These are phyloP conservation scores for Fusarium hainanense DNA, from an alignment of 2,329 filamentous ascomycete genomes.

Conservation along the genomic window DNA sequence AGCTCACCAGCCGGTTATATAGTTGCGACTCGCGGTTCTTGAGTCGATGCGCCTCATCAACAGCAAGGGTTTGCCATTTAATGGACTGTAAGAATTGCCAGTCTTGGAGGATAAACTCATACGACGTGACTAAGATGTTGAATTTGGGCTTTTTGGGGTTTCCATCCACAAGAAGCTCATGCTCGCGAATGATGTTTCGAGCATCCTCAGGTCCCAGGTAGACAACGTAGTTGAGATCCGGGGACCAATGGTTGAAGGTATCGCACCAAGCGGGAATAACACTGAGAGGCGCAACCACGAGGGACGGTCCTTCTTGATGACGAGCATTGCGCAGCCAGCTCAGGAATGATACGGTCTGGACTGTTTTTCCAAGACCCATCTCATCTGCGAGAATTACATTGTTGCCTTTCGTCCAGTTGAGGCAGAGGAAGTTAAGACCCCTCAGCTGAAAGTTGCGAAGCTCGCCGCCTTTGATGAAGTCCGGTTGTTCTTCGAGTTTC, in stretches of 20 bases:
- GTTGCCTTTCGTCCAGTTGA: slow-evolving; percentile 93
- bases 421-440: slow-evolving; percentile 92
- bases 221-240: slow-evolving; percentile 95
- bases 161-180: slow-evolving; percentile 87
- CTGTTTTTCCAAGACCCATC: slow-evolving; percentile 98
- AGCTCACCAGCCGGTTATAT: slow-evolving; percentile 85
- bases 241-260: slow-evolving; percentile 96
- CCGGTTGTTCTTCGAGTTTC: slow-evolving; percentile 82
- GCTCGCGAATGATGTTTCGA: slow-evolving; percentile 86
- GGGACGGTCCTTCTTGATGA: slow-evolving; percentile 90
- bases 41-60: slow-evolving; percentile 95
- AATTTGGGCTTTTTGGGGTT: slow-evolving; percentile 93
- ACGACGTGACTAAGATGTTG: slow-evolving; percentile 96
- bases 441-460: slow-evolving; percentile 93
- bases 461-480: slow-evolving; percentile 85
- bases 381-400: slow-evolving; percentile 98
- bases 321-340: slow-evolving; percentile 95
- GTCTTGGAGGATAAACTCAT: slow-evolving; percentile 94
- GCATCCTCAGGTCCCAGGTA: slow-evolving; percentile 92
- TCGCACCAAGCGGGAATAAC: slow-evolving; percentile 99
- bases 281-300: slow-evolving; percentile 96
- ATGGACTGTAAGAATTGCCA: slow-evolving; percentile 85
- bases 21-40: slow-evolving; percentile 97
- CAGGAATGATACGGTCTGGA: slow-evolving; percentile 96
- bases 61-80: slow-evolving; percentile 97